A percentile compares a stretch with the other conserved stretches of the same genome.
phyloP scores from a whole-genome alignment of 768 basidiomycete species.

The Crucibulum laeve region DNA sequence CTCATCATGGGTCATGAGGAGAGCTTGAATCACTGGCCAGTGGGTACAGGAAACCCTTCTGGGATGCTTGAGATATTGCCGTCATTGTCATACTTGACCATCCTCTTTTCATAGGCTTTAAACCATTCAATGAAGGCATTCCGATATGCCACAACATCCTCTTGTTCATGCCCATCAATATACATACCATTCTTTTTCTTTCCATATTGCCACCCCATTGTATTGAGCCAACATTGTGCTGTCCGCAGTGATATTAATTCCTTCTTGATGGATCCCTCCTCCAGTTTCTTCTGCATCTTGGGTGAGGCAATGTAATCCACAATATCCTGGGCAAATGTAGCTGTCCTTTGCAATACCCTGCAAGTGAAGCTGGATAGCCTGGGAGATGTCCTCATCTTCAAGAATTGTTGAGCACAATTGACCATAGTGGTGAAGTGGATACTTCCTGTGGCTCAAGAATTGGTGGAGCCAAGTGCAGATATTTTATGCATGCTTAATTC shows the following conservation, averaged over 20 bases:
- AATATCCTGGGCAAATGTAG: constrained; percentile 24
- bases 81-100: constrained; percentile 20
- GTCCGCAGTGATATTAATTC: constrained; percentile 18
- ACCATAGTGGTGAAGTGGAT: constrained; percentile 21
- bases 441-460: constrained; percentile 11
- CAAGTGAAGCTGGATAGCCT: constrained; percentile 21
- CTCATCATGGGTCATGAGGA: constrained; percentile 28
- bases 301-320: constrained; percentile 21
- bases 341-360: constrained; percentile 15
- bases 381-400: constrained; percentile 25
- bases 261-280: constrained; percentile 3
- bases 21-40: constrained; percentile 9
- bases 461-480: constrained; percentile 24
- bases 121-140: constrained; percentile 17
- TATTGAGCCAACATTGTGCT: constrained; percentile 26
- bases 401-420: constrained; percentile 16
- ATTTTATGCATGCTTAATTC: constrained; percentile 19
- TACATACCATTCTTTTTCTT: constrained; percentile 28
- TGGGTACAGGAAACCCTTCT: constrained; percentile 15
- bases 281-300: constrained; percentile 14
- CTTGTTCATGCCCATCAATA: constrained; percentile 30
- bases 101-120: constrained; percentile 18
- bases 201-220: constrained; percentile 23
- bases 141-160: constrained; percentile 30
- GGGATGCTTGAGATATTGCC: constrained; percentile 12